Evolutionary conservation across 2,329 filamentous ascomycete species (phyloP).

Genomic region (Xylariaceae sp.): DNA sequence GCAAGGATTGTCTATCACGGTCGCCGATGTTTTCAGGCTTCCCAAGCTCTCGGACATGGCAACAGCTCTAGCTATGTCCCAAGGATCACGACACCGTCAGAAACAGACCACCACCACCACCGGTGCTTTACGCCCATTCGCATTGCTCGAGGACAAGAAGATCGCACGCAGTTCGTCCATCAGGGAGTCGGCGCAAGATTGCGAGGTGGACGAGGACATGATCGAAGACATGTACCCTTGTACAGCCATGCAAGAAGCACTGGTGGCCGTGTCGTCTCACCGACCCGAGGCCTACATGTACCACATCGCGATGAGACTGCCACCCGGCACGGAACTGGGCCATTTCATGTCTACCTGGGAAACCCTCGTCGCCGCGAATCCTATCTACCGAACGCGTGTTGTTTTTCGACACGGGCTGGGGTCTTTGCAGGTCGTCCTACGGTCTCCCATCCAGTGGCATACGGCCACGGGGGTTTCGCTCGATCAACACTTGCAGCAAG

Average conservation of each 20-base stretch:
- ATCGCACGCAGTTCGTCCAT: conserved; percentile 1
- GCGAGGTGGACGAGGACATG: conserved; percentile 1
- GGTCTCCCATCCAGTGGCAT: neutral
- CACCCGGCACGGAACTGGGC: neutral
- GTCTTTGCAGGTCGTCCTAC: conserved; percentile 10
- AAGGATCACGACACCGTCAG: conserved; percentile 1
- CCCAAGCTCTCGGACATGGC: conserved; percentile 20
- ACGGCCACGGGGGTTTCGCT: no score
- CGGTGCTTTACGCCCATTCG: neutral
- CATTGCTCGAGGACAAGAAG: neutral
- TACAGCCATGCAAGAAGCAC: conserved; percentile 28
- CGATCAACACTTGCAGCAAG: no score
- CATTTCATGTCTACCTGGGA: conserved; percentile 7
- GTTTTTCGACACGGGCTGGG: neutral
- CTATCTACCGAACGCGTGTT: conserved; percentile 10
- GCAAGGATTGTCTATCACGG: conserved; percentile 19
- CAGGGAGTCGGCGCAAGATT: conserved; percentile 2
- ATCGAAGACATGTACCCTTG: conserved; percentile 28
- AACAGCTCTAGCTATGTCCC: neutral
- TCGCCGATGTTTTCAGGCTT: conserved; percentile 21
- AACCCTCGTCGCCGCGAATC: neutral
- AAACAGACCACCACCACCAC: conserved; percentile 1
- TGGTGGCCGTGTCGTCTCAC: conserved; percentile 22
- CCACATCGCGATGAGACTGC: conserved; percentile 16
- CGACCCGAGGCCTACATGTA: conserved; percentile 22